Evolutionary conservation across 2,329 filamentous ascomycete genomes (phyloP).

Genomic region (Colletotrichum sojae): DNA sequence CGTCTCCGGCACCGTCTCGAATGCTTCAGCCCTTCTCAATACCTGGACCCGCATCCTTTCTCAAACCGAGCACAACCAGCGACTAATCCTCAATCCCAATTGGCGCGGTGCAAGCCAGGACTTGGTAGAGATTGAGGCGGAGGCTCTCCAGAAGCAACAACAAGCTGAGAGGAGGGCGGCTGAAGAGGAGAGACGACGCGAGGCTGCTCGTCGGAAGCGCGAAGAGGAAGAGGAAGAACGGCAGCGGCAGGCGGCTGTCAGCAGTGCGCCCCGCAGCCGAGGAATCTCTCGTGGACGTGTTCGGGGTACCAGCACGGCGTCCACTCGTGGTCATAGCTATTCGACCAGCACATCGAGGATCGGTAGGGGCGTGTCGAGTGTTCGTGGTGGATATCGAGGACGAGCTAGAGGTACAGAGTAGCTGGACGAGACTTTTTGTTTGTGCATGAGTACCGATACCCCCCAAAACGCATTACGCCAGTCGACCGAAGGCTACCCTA

Average conservation of each 20-base stretch:
- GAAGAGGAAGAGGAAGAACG: constrained; percentile 71
- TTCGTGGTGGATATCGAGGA: constrained; percentile 40
- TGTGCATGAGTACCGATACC: constrained; percentile 39
- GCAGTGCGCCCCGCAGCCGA: constrained; percentile 38
- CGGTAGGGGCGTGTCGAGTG: constrained; percentile 39
- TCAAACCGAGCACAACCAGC: constrained; percentile 97
- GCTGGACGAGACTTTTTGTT: constrained; percentile 27
- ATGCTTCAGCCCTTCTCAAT: constrained; percentile 90
- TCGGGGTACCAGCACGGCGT: constrained; percentile 29
- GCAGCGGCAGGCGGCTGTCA: constrained; percentile 55
- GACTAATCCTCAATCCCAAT: constrained; percentile 86
- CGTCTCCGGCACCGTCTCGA: constrained; percentile 86
- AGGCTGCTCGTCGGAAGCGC: constrained; percentile 75
- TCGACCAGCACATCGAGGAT: constrained; percentile 41
- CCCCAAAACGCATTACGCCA: constrained; percentile 25
- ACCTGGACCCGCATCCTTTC: constrained; percentile 97
- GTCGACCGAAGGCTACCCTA: constrained; percentile 39
- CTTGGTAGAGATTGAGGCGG: constrained; percentile 86
- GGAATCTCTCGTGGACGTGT: constrained; percentile 32
- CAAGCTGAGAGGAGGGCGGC: constrained; percentile 82
- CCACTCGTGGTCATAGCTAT: constrained; percentile 38
- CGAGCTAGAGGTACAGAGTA: constrained; percentile 37
- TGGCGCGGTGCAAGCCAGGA: constrained; percentile 95
- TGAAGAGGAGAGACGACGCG: constrained; percentile 84
- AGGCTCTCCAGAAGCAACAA: constrained; percentile 80